Evolutionary conservation across 176 grass and related monocot genomes (phyloP).

Genomic region (Hyparrhenia diplandra): DNA sequence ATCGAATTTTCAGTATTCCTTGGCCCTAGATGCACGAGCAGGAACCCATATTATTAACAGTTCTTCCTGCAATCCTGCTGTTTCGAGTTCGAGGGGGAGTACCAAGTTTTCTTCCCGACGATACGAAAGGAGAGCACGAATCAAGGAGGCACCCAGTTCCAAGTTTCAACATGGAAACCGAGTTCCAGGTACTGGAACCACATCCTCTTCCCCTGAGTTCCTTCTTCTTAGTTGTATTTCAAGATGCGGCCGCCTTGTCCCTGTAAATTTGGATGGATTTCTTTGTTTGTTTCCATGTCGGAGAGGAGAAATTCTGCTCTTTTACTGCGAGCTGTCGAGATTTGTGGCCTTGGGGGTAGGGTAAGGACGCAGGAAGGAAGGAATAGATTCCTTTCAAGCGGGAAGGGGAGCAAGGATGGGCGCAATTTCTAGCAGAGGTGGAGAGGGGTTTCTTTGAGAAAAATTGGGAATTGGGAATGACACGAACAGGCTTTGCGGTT

Average conservation of each 20-base stretch:
- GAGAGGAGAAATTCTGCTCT: not conserved
- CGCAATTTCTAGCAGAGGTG: not conserved
- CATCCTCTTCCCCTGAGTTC: not conserved
- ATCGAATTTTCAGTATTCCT: not conserved
- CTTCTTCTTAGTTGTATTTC: not conserved
- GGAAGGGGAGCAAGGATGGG: not conserved
- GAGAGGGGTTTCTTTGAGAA: not conserved
- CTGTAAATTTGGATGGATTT: not conserved
- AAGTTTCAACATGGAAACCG: constrained; percentile 16
- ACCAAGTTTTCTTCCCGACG: not conserved
- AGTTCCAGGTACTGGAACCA: constrained; percentile 32
- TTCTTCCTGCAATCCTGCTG: not conserved
- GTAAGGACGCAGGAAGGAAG: not conserved
- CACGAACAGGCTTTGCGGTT: not conserved
- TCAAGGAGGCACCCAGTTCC: not conserved
- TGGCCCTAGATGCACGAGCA: not conserved
- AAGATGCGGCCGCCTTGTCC: not conserved
- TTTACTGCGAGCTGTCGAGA: not conserved
- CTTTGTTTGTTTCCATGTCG: not conserved
- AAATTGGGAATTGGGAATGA: not conserved
- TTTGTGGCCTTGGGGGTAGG: not conserved
- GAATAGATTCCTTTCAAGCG: not conserved
- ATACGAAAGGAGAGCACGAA: not conserved
- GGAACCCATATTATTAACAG: not conserved
- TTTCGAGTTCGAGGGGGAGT: not conserved